Conservation (phyloP, 176 grass and related monocot genomes). For the Triticum turgidum region DNA sequence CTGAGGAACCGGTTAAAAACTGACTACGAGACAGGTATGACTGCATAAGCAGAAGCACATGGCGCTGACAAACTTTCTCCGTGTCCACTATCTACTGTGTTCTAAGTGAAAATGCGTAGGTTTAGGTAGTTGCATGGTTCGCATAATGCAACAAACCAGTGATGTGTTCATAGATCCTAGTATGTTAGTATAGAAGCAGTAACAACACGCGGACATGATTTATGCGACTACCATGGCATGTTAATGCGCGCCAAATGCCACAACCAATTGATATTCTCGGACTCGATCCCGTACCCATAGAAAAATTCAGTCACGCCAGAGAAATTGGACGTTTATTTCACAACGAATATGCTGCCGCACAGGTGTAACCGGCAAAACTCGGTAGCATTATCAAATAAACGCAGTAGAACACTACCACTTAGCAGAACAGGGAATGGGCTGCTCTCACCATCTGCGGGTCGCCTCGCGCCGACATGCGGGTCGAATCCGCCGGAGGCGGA, state of each 20-base stretch:
- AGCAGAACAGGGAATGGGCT: neutral
- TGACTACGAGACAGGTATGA: neutral
- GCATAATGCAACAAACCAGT: neutral
- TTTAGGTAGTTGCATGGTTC: neutral
- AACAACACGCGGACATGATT: neutral
- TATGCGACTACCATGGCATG: neutral
- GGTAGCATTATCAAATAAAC: constrained; percentile 9
- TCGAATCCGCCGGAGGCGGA: constrained; percentile 28
- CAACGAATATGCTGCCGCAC: neutral
- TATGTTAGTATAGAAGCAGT: neutral
- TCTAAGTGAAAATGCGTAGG: neutral
- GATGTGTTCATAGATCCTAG: neutral
- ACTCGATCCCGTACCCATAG: neutral
- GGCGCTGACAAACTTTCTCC: neutral
- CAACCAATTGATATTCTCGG: neutral
- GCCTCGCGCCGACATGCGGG: constrained; percentile 38
- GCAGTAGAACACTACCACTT: neutral
- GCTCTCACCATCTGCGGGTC: constrained; percentile 68
- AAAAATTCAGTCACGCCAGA: neutral
- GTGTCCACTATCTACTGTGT: neutral
- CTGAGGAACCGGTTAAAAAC: neutral
- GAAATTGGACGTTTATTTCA: neutral
- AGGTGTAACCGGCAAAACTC: neutral
- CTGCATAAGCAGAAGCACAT: neutral
- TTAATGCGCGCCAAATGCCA: neutral